Conservation (phyloP, 495 filamentous ascomycete species). For the Penicillium waksmanii region DNA sequence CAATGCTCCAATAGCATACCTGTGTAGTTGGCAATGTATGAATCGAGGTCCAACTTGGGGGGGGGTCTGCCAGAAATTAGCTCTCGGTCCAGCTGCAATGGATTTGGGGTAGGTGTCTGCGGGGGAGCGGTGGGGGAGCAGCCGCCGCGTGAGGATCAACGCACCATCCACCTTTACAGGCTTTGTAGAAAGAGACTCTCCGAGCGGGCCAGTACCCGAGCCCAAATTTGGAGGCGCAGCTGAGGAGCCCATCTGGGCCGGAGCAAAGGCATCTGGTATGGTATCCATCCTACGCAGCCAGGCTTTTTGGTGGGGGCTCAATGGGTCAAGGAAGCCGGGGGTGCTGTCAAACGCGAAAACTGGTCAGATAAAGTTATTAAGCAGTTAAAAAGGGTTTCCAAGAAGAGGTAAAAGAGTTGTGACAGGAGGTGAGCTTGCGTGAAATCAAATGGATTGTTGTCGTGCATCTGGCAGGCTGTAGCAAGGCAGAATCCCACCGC, state of each 20-base stretch:
- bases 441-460: not conserved
- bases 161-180: constrained; percentile 12
- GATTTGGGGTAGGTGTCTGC: not conserved
- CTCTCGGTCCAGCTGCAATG: constrained; percentile 4
- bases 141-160: not conserved
- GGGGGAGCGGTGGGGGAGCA: not conserved
- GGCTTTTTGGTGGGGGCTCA: not conserved
- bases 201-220: not conserved
- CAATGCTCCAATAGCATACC: constrained; percentile 52
- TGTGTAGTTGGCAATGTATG: constrained; percentile 88
- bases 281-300: constrained; percentile 27
- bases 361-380: not conserved
- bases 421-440: not conserved
- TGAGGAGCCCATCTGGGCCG: constrained; percentile 19
- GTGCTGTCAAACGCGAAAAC: not conserved
- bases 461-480: not conserved
- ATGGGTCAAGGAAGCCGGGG: not conserved
- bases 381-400: not conserved
- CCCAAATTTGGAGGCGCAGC: not conserved
- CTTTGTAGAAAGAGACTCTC: constrained; percentile 5
- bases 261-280: constrained; percentile 34
- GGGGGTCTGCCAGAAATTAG: constrained; percentile 55
- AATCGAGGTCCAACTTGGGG: constrained; percentile 91
- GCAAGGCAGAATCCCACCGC: constrained; percentile 17
- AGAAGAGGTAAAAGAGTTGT: not conserved